Conservation (phyloP, 495 filamentous ascomycete species). For the Talaromyces wortmannii region DNA sequence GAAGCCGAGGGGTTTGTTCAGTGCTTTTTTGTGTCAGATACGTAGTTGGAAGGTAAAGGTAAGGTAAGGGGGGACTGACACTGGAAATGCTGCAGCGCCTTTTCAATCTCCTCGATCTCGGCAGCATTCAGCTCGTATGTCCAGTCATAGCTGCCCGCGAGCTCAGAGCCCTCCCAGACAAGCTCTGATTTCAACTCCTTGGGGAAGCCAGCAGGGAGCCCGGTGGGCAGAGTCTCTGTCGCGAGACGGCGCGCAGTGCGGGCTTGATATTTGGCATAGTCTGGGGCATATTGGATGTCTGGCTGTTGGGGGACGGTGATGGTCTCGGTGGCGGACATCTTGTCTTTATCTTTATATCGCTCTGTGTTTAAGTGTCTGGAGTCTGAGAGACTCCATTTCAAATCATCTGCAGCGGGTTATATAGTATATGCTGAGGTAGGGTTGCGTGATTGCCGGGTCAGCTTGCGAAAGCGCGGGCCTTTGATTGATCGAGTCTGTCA, state of each 20-base stretch:
- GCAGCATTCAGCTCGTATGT: slow-evolving; percentile 36
- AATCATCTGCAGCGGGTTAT: not conserved
- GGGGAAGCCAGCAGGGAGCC: slow-evolving; percentile 46
- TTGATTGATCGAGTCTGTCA: too few species aligned
- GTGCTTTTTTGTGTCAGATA: slow-evolving; percentile 14
- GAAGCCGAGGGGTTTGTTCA: slow-evolving; percentile 36
- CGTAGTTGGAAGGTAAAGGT: not conserved
- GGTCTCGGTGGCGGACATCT: slow-evolving; percentile 20
- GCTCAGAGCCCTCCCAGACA: slow-evolving; percentile 51
- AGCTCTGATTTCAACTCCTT: slow-evolving; percentile 35
- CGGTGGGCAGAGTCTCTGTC: slow-evolving; percentile 29
- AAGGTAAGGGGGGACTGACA: slow-evolving; percentile 14
- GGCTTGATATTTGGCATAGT: slow-evolving; percentile 48
- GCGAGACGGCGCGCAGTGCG: slow-evolving; percentile 39
- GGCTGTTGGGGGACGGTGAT: slow-evolving; percentile 30
- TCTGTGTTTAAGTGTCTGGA: not conserved
- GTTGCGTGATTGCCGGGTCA: not conserved
- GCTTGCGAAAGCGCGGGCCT: not conserved
- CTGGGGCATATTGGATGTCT: slow-evolving; percentile 52
- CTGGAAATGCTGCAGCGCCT: slow-evolving; percentile 48
- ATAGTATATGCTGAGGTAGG: not conserved
- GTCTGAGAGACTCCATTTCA: not conserved
- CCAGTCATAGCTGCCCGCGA: slow-evolving; percentile 45
- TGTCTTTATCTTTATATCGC: not conserved
- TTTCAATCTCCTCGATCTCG: slow-evolving; percentile 49